Evolutionary conservation across 345 rosid species (phyloP), one percentile per base, ranked within the genome.

Genomic region (Murraya koenigii): DNA sequence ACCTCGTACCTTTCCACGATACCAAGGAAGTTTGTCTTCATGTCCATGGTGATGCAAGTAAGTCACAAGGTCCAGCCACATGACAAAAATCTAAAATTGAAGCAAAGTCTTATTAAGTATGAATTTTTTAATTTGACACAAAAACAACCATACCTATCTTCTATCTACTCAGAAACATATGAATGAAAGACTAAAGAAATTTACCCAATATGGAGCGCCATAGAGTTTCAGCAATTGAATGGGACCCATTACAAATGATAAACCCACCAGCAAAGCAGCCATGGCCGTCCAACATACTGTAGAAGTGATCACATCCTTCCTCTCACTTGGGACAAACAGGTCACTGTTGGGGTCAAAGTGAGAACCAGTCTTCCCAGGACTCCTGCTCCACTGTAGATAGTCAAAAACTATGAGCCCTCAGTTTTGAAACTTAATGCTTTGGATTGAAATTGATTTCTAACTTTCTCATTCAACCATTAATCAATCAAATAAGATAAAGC

Each of bases 1-100:
- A 33, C 4, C 25, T 38, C 56, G 3, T 84, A 89, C 92, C 92
- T 84, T 55, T 36, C 88, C 87, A 1, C 92, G 89, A 69, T 89
- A 87, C 92, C 92, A 89, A 1, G 92, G 92, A 44, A 89, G 85
- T 71, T 86, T 89, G 54, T 73, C 80, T 10, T 83, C 86, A 9
- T 84, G 82, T 28, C 90, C 92, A 38, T 89, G 92, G 82, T 87
- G 92, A 71, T 89, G 90, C 82, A 87, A 62, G 77, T 87, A 89
- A 33, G 92, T 89, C 8, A 87, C 92, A 1, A 82, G 15, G 61
- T 89, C 92, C 77, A 89, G 75, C 92, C 92, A 87, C 66, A 80
- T 61, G 2, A 87, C 84, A 70, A 89, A 89, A 20, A 75, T 35
- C 92, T 89, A 66, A 38, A n/a, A 13, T 25, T 11, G 65, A 69